Percentiles rank a stretch among this genome's conserved stretches.
These are phyloP conservation scores for Candida hungchunana DNA, from an alignment of 805 yeast species.

Conservation along the genomic window DNA sequence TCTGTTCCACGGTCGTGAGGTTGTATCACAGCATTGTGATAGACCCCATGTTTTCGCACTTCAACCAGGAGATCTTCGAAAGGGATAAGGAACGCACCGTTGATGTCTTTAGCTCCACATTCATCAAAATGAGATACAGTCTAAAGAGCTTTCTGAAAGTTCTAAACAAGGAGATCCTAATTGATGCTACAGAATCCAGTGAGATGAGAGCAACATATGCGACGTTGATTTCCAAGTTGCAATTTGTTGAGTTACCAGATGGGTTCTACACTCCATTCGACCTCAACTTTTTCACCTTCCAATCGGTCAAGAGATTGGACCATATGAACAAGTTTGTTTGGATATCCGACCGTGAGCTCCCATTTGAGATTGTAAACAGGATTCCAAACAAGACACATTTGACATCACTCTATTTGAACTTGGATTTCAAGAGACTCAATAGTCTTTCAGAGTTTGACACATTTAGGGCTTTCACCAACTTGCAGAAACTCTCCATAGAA, in stretches of 20 bases:
- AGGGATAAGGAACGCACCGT: slow-evolving; percentile 18
- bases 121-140: slow-evolving; percentile 36
- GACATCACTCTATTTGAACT: slow-evolving; percentile 28
- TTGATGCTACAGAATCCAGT: slow-evolving; percentile 1
- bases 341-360: slow-evolving; percentile 33
- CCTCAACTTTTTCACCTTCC: slow-evolving; percentile 25
- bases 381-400: slow-evolving; percentile 31
- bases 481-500: slow-evolving; percentile 32
- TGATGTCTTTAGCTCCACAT: slow-evolving; percentile 18
- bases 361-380: slow-evolving; percentile 29
- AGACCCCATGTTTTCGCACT: slow-evolving; percentile 36
- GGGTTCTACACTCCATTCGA: slow-evolving; percentile 35
- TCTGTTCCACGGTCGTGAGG: slow-evolving; percentile 30
- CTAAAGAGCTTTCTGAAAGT: slow-evolving; percentile 33
- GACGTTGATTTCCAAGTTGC: slow-evolving; percentile 26
- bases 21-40: slow-evolving; percentile 29
- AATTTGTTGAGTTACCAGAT: slow-evolving; percentile 38
- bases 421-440: slow-evolving; percentile 27
- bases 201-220: slow-evolving; percentile 9
- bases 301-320: slow-evolving; percentile 28
- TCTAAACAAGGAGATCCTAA: slow-evolving; percentile 7
- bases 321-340: slow-evolving; percentile 26
- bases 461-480: slow-evolving; percentile 26
- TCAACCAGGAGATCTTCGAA: slow-evolving; percentile 32
- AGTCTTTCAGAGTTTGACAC: slow-evolving; percentile 8